Evolutionary conservation across 805 yeast genomes (phyloP).

Genomic region (Hanseniaspora meyeri): DNA sequence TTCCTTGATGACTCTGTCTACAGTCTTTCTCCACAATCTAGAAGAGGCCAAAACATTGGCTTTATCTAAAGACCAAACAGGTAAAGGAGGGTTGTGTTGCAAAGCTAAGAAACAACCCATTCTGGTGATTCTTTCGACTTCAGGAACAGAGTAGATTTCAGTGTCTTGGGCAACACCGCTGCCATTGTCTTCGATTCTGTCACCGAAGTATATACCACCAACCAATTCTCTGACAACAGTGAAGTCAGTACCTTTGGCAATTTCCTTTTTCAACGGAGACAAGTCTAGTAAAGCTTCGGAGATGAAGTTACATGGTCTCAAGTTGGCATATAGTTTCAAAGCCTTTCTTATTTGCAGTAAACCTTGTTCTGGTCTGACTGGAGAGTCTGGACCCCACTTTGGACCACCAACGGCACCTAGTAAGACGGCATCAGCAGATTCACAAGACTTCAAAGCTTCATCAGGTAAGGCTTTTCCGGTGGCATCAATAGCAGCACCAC

Average conservation of each 20-base stretch:
- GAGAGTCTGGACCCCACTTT: conserved; percentile 90
- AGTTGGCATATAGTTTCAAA: conserved; percentile 83
- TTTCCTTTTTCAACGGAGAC: conserved; percentile 76
- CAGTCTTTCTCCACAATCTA: conserved; percentile 91
- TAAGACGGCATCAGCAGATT: conserved; percentile 83
- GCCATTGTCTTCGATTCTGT: conserved; percentile 75
- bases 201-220: conserved; percentile 97
- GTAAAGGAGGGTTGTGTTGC: conserved; percentile 86
- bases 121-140: conserved; percentile 88
- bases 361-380: conserved; percentile 95
- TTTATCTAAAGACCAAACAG: conserved; percentile 92
- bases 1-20: conserved; percentile 64
- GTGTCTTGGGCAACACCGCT: conserved; percentile 84
- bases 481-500: conserved; percentile 98
- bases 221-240: conserved; percentile 91
- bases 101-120: conserved; percentile 97
- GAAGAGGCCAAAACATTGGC: conserved; percentile 96
- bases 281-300: conserved; percentile 71
- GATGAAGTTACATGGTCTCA: conserved; percentile 92
- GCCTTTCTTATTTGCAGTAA: conserved; percentile 88
- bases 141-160: conserved; percentile 80
- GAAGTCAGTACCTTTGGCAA: conserved; percentile 83
- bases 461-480: conserved; percentile 87
- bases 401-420: conserved; percentile 99
- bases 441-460: conserved; percentile 69